phyloP scores from a whole-genome alignment of 2,329 filamentous ascomycete genomes.

The Cladosporium sp. region DNA sequence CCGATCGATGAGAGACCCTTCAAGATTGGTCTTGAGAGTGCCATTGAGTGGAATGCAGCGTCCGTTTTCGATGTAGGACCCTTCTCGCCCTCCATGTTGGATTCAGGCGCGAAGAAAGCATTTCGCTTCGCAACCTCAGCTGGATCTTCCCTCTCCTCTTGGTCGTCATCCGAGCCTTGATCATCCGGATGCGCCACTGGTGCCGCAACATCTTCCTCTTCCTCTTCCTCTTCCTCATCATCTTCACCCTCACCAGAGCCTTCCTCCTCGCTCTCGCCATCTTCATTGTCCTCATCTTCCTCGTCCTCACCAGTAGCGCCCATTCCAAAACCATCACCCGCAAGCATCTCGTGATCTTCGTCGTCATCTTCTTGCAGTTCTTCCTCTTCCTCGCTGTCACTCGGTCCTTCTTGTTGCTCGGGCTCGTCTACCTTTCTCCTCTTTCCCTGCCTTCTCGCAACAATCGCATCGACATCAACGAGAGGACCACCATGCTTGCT shows the following conservation, averaged over 20 bases:
- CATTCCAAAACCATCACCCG: conserved; percentile 33
- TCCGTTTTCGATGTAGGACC: conserved; percentile 54
- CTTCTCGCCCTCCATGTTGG: conserved; percentile 1
- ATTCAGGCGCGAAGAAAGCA: conserved; percentile 87
- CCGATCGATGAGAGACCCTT: conserved; percentile 82
- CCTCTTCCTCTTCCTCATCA: conserved; percentile 26
- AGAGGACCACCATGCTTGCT: conserved; percentile 55
- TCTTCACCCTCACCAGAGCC: conserved; percentile 54
- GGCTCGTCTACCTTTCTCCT: conserved; percentile 48
- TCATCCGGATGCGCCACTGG: conserved; percentile 63
- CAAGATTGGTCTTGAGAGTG: conserved; percentile 86
- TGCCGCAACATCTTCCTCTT: conserved; percentile 35
- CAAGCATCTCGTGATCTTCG: conserved; percentile 47
- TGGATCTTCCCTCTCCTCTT: conserved; percentile 62
- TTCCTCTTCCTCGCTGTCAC: conserved; percentile 52
- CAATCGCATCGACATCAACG: conserved; percentile 83
- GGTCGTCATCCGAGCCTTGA: conserved; percentile 45
- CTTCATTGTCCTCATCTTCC: conserved; percentile 59
- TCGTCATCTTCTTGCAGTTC: conserved; percentile 55
- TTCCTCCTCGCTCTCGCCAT: conserved; percentile 45
- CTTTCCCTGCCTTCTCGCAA: conserved; percentile 52
- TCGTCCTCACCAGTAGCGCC: conserved; percentile 65
- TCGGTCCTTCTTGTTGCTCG: conserved; percentile 67
- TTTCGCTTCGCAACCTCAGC: conserved; percentile 78
- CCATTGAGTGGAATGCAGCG: conserved; percentile 73